Percentiles rank a stretch among this genome's conserved stretches.
These are phyloP conservation scores for Laburnicola sp. DNA, from an alignment of 2,329 filamentous ascomycete genomes.

Conservation along the genomic window DNA sequence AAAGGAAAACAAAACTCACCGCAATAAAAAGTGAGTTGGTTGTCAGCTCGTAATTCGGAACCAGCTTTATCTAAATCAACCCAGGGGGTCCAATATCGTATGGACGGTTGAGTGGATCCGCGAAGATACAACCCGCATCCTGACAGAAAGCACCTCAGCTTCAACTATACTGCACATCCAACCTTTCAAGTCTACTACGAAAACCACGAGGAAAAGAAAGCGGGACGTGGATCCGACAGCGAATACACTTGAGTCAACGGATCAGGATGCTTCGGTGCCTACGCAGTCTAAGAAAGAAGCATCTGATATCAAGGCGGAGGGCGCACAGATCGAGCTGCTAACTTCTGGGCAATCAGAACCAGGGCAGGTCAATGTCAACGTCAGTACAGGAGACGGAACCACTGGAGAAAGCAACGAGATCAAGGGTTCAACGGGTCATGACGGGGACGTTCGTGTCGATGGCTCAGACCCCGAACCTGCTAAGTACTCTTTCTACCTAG, in stretches of 20 bases:
- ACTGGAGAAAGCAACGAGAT: conserved; percentile 10
- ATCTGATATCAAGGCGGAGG: conserved; percentile 7
- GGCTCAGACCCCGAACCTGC: conserved; percentile 25
- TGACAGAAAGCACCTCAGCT: conserved; percentile 53
- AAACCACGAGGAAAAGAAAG: conserved; percentile 36
- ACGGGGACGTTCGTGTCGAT: conserved; percentile 12
- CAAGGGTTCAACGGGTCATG: conserved; percentile 15
- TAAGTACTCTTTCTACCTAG: conserved; percentile 66
- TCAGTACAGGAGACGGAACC: conserved; percentile 9
- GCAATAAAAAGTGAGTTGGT: conserved; percentile 58
- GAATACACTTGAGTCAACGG: neutral
- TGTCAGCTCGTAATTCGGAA: conserved; percentile 6
- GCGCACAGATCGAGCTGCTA: conserved; percentile 17
- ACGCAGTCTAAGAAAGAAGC: conserved; percentile 11
- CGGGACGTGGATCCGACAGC: conserved; percentile 16
- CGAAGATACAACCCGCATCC: conserved; percentile 48
- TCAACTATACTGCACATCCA: conserved; percentile 46
- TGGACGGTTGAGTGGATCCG: conserved; percentile 67
- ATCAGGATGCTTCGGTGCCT: conserved; percentile 17
- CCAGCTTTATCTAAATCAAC: conserved; percentile 12
- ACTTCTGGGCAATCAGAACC: conserved; percentile 17
- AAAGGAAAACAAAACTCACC: conserved; percentile 53
- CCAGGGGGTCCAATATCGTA: conserved; percentile 50
- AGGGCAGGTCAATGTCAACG: conserved; percentile 2
- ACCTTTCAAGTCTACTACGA: conserved; percentile 18